Evolutionary conservation across 345 rosid genomes (phyloP), one percentile per base, ranked within the genome.

Genomic region (Ceriops decandra): DNA sequence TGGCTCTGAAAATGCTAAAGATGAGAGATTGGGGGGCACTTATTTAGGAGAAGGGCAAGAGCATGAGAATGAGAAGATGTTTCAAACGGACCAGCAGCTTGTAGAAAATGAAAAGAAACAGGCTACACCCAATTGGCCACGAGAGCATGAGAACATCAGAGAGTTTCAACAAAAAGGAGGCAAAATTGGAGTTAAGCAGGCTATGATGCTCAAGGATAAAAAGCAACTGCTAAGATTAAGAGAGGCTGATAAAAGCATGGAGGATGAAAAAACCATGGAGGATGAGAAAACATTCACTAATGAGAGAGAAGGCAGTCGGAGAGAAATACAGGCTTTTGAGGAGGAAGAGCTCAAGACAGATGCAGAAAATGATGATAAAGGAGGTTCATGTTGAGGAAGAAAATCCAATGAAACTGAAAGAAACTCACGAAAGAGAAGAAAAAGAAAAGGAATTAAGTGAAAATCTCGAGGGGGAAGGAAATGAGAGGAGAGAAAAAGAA

Each of bases 31-130:
- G 72, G 68, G 57, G 33, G 66, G 69, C 57, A 60, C 65, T 54
- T 7, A 22, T 49, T 74, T 17, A 63, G 76, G 66, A 70, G 81
- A 70, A 26, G 79, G 74, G 3, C 46, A 66, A 69, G 81, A 60
- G 47, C 63, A 17, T 32, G 59, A 28, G 63, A 85, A 78, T 74
- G 83, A 70, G 57, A 84, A 73, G 74, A 82, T 64, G 51, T 60
- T 70, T n/a, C 68, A 68, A 68, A 68, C 71, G 47, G 76, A 72
- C 4, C 52, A 31, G 68, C 71, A 71, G 69, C 72, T 67, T 2
- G 68, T 63, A 49, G 87, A 82, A 72, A 71, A 74, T 63, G 82
- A 75, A 60, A 77, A 69, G 77, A 77, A 80, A 70, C 66, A 63
- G 36, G 28, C 76, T 57, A 72, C 66, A 71, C 70, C 68, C 64